These are phyloP conservation scores for Ambrosiella cleistominuta DNA, from an alignment of 2,329 filamentous ascomycete genomes.

Conservation along the genomic window DNA sequence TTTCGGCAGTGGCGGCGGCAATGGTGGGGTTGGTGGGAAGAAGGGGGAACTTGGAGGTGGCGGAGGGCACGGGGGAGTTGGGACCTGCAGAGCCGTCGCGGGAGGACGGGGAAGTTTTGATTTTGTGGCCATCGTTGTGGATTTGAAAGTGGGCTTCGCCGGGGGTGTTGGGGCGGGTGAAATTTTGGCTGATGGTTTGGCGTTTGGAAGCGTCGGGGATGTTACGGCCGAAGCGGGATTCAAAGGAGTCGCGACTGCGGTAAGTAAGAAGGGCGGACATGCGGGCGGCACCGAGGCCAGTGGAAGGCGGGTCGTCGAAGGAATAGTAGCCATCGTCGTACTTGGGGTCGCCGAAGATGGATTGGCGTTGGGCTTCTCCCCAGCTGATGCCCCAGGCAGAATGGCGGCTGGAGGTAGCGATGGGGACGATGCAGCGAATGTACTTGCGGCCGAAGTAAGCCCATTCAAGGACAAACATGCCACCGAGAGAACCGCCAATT, in stretches of 20 bases:
- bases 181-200: constrained; percentile 58
- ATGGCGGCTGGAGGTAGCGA: constrained; percentile 69
- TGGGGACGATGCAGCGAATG: constrained; percentile 62
- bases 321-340: constrained; percentile 94
- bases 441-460: constrained; percentile 81
- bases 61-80: constrained; percentile 14
- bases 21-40: constrained; percentile 14
- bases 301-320: constrained; percentile 69
- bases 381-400: constrained; percentile 85
- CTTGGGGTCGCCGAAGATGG: constrained; percentile 95
- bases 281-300: constrained; percentile 79
- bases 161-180: constrained; percentile 40
- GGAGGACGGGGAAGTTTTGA: constrained; percentile 35
- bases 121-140: constrained; percentile 65
- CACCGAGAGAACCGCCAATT: constrained; percentile 70
- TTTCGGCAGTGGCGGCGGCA: constrained; percentile 13
- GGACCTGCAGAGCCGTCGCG: constrained; percentile 25
- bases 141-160: constrained; percentile 61
- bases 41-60: constrained; percentile 15
- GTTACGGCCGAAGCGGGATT: constrained; percentile 85
- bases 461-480: constrained; percentile 84
- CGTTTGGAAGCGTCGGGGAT: constrained; percentile 69
- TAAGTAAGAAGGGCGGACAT: constrained; percentile 96
- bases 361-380: constrained; percentile 76
- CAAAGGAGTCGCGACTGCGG: constrained; percentile 90